Base-by-base conservation (phyloP, 129 eudicot genomes). In the Artemisia argyi region DNA sequence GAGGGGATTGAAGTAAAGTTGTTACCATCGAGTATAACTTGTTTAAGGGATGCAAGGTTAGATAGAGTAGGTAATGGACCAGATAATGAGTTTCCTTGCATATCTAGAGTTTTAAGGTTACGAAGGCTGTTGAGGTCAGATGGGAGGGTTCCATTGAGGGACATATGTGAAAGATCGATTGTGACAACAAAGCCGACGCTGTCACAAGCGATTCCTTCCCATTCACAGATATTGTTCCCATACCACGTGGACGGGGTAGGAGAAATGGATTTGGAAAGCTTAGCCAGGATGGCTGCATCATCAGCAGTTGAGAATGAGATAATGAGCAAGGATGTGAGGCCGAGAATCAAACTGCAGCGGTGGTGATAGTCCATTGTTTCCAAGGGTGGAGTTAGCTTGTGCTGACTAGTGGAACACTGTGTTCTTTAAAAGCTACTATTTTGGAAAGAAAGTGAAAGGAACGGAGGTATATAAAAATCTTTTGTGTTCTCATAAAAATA, bases 41-140 rank as follows among this genome's bases (percentile, higher is more conserved):
- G 15, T 52, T 77, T 49, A 24, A 86, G 84, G 4, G n/a, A 5
- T 9, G 74, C 0, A 30, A 80, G 70, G 72, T 80, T 77, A 15
- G 82, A 74, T 24, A 86, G 44, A 1, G 88, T 73, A 9, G 91
- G 91, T 26, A 86, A 11, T 5, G 73, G 16, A 1, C 91, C 91
- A 12, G 80, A 65, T 64, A 86, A 64, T 12, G 49, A 72, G 66
- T 86, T 86, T 5, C 32, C 13, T 6, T 72, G 75, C 18, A 80
- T 74, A 11, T 76, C 48, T 3, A 86, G 66, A 11, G 61, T 52
- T 50, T 39, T 18, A 57, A 83, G 84, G 50, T 42, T 4, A 3
- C 80, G 32, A 7, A 83, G 86, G 8, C 66, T 53, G 46, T 68
- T 67, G 64, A 86, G 61, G 9, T 78, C 71, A 0, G 79, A 1